Percentiles rank a stretch among this genome's conserved stretches.
phyloP scores from a whole-genome alignment of 768 basidiomycete genomes.

The Tremella yokohamensis region DNA sequence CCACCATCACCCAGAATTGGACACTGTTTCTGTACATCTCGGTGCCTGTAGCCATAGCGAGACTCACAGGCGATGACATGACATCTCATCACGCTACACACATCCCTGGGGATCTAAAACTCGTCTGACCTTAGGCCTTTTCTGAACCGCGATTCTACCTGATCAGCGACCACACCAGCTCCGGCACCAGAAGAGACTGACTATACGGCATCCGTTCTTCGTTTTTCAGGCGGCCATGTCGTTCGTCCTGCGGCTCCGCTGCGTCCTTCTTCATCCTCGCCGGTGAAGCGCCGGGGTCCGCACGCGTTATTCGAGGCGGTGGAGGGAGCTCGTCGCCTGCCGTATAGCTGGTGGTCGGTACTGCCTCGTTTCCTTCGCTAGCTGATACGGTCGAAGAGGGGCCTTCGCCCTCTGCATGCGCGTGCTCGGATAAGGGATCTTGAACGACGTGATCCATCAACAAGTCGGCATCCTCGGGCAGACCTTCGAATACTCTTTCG shows the following conservation, averaged over 20 bases:
- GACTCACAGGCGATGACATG: no score
- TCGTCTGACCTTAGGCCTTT: slow-evolving; percentile 46
- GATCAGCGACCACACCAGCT: background rate
- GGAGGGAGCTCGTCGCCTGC: slow-evolving; percentile 31
- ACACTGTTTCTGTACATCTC: no score
- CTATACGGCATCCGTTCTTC: slow-evolving; percentile 60
- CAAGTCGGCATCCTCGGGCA: slow-evolving; percentile 56
- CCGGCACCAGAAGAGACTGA: slow-evolving; percentile 22
- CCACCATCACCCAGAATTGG: no score
- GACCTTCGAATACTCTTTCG: slow-evolving; percentile 79
- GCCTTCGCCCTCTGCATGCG: slow-evolving; percentile 40
- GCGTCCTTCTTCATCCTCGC: slow-evolving; percentile 21
- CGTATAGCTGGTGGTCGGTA: slow-evolving; percentile 4
- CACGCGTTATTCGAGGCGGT: slow-evolving; percentile 15
- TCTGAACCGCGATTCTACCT: slow-evolving; percentile 24
- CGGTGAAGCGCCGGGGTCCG: slow-evolving; percentile 30
- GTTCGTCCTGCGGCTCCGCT: slow-evolving; percentile 19
- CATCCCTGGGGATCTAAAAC: slow-evolving; percentile 20
- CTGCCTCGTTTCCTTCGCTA: background rate
- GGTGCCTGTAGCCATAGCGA: no score
- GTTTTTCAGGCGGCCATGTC: slow-evolving; percentile 66
- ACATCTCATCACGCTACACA: background rate
- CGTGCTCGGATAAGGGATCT: slow-evolving; percentile 52
- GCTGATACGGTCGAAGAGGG: slow-evolving; percentile 3
- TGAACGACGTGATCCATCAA: slow-evolving; percentile 58